Conservation (phyloP, 1,284 basidiomycete species). For the Sporisorium scitamineum region DNA sequence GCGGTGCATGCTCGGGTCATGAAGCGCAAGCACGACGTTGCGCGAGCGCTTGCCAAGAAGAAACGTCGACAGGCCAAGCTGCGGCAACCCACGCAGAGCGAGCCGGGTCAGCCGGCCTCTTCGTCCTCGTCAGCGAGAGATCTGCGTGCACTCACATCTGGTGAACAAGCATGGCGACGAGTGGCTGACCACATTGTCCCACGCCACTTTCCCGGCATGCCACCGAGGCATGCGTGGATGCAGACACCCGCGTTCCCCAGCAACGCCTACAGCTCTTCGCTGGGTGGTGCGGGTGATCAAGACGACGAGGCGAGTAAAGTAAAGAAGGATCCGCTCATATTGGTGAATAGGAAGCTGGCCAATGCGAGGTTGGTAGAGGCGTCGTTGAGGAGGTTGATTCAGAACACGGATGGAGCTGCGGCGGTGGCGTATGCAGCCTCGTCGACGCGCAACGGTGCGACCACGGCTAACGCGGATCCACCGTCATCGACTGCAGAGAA, state of each 20-base stretch:
- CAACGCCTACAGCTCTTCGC: constrained; percentile 33
- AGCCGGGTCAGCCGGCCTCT: neutral
- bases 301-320: constrained; percentile 13
- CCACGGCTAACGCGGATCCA: neutral
- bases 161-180: constrained; percentile 48
- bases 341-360: constrained; percentile 59
- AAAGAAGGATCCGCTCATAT: constrained; percentile 42
- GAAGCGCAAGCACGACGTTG: constrained; percentile 31
- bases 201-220: constrained; percentile 54
- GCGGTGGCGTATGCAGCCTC: constrained; percentile 36
- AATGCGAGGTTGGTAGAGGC: constrained; percentile 60
- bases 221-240: constrained; percentile 60
- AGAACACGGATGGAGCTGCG: constrained; percentile 54
- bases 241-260: constrained; percentile 56
- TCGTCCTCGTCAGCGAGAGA: constrained; percentile 20
- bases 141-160: constrained; percentile 36
- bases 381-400: constrained; percentile 54
- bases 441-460: constrained; percentile 6
- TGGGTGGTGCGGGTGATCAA: constrained; percentile 14
- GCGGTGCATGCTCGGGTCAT: constrained; percentile 35
- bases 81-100: constrained; percentile 7
- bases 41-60: constrained; percentile 17
- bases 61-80: constrained; percentile 28
- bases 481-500: neutral
- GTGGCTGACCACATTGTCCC: constrained; percentile 55